A percentile compares a stretch with the other conserved stretches of the same genome.
Evolutionary conservation across 345 rosid species (phyloP).

Genomic region (Clarkia xantiana): DNA sequence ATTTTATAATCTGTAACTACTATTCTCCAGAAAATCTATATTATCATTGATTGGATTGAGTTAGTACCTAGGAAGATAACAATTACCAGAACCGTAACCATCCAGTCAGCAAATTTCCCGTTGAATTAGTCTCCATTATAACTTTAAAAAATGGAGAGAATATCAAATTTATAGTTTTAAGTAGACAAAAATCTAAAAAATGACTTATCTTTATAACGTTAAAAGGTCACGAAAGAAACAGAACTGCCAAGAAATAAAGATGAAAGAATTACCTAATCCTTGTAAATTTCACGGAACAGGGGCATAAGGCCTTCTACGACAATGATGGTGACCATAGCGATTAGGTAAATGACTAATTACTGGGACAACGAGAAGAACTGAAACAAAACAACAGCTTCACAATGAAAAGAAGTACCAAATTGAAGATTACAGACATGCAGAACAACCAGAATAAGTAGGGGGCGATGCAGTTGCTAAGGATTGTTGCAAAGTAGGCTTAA

Average conservation of each 20-base stretch:
- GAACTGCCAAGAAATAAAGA: no score
- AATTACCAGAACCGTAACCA: conserved; percentile 42
- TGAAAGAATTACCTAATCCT: no score
- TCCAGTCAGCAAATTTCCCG: conserved; percentile 45
- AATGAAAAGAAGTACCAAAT: conserved; percentile 1
- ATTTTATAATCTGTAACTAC: conserved; percentile 3
- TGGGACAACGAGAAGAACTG: conserved; percentile 31
- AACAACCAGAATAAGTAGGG: conserved; percentile 30
- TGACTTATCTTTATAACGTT: no score
- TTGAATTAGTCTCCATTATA: no score
- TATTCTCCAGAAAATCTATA: not conserved
- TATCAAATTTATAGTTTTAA: no score
- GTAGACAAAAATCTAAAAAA: no score
- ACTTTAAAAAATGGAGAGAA: no score
- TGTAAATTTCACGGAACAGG: conserved; percentile 55
- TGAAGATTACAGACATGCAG: not conserved
- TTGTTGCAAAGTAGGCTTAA: conserved; percentile 25
- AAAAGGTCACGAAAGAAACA: not conserved
- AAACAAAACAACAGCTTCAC: conserved; percentile 9
- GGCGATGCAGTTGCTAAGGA: conserved; percentile 30
- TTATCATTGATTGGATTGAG: not conserved
- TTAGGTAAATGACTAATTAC: conserved; percentile 21
- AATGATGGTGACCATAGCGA: conserved; percentile 38
- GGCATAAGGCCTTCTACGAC: conserved; percentile 26
- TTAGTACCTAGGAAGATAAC: conserved; percentile 31